Percentiles rank a stretch among this genome's conserved stretches.
Evolutionary conservation across 495 filamentous ascomycete genomes (phyloP).

Genomic region (Penicillium nucicola): DNA sequence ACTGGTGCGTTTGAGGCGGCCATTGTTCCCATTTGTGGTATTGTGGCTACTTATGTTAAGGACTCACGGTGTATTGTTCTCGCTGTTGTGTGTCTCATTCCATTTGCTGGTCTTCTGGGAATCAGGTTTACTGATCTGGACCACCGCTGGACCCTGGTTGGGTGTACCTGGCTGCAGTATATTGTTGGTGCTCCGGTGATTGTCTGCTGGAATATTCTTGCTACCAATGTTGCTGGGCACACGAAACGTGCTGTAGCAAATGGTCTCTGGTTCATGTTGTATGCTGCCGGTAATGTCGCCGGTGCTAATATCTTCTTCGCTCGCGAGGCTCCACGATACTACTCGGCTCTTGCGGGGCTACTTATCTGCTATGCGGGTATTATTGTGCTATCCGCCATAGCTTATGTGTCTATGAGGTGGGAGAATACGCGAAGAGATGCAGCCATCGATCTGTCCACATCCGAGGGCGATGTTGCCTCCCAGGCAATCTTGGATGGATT

Average conservation of each 20-base stretch:
- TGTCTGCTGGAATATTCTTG: constrained; percentile 53
- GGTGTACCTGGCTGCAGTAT: constrained; percentile 50
- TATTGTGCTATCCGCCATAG: constrained; percentile 21
- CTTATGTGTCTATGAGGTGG: constrained; percentile 27
- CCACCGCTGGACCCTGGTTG: constrained; percentile 49
- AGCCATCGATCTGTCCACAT: constrained; percentile 10
- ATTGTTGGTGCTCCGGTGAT: constrained; percentile 48
- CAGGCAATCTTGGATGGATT: constrained; percentile 39
- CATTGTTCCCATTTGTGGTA: constrained; percentile 33
- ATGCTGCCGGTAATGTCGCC: constrained; percentile 38
- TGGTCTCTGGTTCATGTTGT: constrained; percentile 36
- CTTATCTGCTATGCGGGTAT: constrained; percentile 35
- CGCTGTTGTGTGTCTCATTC: constrained; percentile 30
- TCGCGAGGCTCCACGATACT: constrained; percentile 34
- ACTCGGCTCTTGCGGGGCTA: constrained; percentile 31
- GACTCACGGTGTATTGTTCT: constrained; percentile 43
- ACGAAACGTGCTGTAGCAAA: constrained; percentile 57
- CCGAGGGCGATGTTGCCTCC: constrained; percentile 8
- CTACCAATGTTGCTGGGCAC: constrained; percentile 61
- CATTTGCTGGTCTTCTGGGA: constrained; percentile 39
- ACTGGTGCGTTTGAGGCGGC: constrained; percentile 43
- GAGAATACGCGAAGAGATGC: constrained; percentile 25
- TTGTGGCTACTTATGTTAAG: constrained; percentile 36
- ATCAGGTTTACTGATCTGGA: constrained; percentile 40
- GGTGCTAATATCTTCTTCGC: constrained; percentile 46